phyloP scores from a whole-genome alignment of 2,329 filamentous ascomycete genomes.

The Tricladium varicosporioides region DNA sequence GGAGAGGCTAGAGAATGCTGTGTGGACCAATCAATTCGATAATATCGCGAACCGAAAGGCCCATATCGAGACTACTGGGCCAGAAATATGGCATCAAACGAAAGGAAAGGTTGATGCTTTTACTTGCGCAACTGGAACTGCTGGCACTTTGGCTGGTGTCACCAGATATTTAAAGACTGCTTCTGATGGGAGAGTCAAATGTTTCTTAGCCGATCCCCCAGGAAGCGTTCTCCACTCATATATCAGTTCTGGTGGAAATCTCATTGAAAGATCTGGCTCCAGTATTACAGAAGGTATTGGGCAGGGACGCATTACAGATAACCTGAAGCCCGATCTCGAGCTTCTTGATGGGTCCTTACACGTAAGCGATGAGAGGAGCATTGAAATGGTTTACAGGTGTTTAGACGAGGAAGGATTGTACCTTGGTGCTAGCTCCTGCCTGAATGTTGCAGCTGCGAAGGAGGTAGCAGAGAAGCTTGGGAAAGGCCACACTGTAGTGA shows the following conservation, averaged over 20 bases:
- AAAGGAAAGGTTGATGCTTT: constrained; percentile 85
- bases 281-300: constrained; percentile 98
- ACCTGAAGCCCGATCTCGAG: constrained; percentile 79
- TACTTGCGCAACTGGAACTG: constrained; percentile 92
- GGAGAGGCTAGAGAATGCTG: constrained; percentile 79
- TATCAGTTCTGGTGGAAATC: constrained; percentile 77
- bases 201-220: constrained; percentile 89
- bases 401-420: constrained; percentile 95
- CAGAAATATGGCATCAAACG: constrained; percentile 96
- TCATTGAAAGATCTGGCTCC: constrained; percentile 77
- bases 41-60: constrained; percentile 91
- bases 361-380: constrained; percentile 89
- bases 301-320: constrained; percentile 94
- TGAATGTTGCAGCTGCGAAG: constrained; percentile 95
- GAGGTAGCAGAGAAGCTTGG: constrained; percentile 91
- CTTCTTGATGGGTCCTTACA: constrained; percentile 81
- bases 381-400: constrained; percentile 96
- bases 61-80: constrained; percentile 94
- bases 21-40: constrained; percentile 99
- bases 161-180: constrained; percentile 87
- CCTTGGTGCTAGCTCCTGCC: constrained; percentile 84
- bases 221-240: constrained; percentile 93
- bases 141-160: constrained; percentile 83
- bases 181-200: constrained; percentile 75
- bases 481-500: constrained; percentile 86